phyloP scores from a whole-genome alignment of 805 yeast genomes.

The Teunomyces pallodes region DNA sequence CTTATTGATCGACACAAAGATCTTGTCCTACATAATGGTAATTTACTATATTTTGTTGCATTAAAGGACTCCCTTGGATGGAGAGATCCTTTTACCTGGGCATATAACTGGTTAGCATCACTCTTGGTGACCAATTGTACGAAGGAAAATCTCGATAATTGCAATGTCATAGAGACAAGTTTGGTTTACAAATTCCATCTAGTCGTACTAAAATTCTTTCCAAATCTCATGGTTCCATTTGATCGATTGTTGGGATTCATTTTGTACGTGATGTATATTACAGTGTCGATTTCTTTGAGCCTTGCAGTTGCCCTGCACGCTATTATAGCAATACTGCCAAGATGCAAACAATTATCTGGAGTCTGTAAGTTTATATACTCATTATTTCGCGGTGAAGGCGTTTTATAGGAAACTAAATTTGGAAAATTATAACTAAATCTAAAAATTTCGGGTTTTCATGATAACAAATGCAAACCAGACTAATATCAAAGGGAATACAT shows the following conservation, averaged over 20 bases:
- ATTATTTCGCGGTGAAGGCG: no score
- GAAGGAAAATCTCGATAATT: background rate
- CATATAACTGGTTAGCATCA: background rate
- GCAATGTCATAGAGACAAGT: background rate
- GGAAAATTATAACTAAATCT: no score
- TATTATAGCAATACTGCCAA: background rate
- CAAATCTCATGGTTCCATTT: background rate
- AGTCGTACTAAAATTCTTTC: background rate
- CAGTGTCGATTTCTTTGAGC: background rate
- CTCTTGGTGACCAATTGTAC: background rate
- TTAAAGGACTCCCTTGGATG: background rate
- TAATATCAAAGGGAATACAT: no score
- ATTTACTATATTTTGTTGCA: background rate
- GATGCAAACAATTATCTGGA: background rate
- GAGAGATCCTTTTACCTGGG: background rate
- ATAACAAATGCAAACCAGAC: no score
- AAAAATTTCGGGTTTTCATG: no score
- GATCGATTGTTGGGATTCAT: background rate
- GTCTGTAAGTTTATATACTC: background rate
- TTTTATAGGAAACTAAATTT: no score
- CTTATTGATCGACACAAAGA: background rate
- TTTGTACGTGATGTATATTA: background rate
- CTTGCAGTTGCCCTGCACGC: background rate
- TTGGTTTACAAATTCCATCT: slow-evolving; percentile 1
- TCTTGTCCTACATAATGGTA: background rate